phyloP scores from a whole-genome alignment of 2,329 filamentous ascomycete genomes.

The Aspergillus sp. region DNA sequence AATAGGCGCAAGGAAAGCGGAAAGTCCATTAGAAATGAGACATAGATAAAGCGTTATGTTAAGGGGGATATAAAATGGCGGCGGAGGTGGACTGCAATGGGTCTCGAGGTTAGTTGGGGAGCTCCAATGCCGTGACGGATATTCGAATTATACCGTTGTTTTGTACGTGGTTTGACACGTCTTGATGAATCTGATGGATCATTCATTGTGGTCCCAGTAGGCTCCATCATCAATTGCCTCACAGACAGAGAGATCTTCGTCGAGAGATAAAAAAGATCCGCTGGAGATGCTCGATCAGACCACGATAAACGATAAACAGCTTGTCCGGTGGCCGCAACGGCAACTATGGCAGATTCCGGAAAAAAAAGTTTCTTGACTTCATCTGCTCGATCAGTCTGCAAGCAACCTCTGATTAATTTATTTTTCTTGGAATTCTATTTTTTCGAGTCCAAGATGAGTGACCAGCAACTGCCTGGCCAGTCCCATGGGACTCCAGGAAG shows the following conservation, averaged over 20 bases:
- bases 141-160: constrained; percentile 20
- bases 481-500: constrained; percentile 8
- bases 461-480: constrained; percentile 10
- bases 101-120: constrained; percentile 13
- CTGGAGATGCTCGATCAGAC: not conserved
- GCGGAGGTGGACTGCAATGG: constrained; percentile 22
- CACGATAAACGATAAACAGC: constrained; percentile 25
- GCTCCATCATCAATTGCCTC: constrained; percentile 11
- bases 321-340: constrained; percentile 21
- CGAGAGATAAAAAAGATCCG: not conserved
- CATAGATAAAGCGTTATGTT: constrained; percentile 79
- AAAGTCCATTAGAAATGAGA: constrained; percentile 65
- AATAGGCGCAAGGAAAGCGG: constrained; percentile 81
- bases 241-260: not conserved
- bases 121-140: not conserved
- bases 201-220: constrained; percentile 11
- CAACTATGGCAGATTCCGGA: constrained; percentile 21
- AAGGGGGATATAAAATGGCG: constrained; percentile 61
- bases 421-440: constrained; percentile 6
- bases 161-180: constrained; percentile 14
- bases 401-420: not conserved
- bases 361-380: constrained; percentile 14
- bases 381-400: not conserved
- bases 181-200: constrained; percentile 3
- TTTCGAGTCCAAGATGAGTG: constrained; percentile 19